A percentile compares a stretch with the other conserved stretches of the same genome.
phyloP scores from a whole-genome alignment of 805 yeast species.

The Vanderwaltozyma polyspora region DNA sequence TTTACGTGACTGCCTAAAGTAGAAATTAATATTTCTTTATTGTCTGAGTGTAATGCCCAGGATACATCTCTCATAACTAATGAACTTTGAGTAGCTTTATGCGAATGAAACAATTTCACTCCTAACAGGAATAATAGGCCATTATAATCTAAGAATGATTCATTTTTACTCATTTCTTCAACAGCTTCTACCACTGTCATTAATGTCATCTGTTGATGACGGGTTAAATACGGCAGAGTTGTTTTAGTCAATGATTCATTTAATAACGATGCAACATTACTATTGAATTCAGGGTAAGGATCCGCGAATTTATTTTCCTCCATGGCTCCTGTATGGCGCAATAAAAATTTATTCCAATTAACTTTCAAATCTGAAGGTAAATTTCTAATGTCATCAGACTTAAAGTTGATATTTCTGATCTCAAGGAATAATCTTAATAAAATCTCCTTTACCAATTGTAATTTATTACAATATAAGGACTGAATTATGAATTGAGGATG shows the following conservation, averaged over 20 bases:
- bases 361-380: constrained; percentile 26
- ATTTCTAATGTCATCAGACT: constrained; percentile 24
- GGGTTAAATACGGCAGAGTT: constrained; percentile 68
- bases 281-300: constrained; percentile 33
- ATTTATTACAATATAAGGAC: constrained; percentile 50
- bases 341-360: constrained; percentile 19
- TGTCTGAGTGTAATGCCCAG: constrained; percentile 81
- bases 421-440: constrained; percentile 41
- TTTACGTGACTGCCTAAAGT: constrained; percentile 31
- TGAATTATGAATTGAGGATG: constrained; percentile 87
- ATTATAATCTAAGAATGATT: constrained; percentile 31
- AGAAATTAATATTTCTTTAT: constrained; percentile 54
- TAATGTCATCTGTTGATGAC: constrained; percentile 85
- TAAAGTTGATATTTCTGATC: constrained; percentile 44
- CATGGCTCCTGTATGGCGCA: constrained; percentile 16
- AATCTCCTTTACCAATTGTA: constrained; percentile 43
- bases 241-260: constrained; percentile 49
- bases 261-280: constrained; percentile 36
- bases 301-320: constrained; percentile 24
- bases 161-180: constrained; percentile 38
- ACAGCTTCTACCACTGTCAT: constrained; percentile 58
- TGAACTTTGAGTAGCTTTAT: constrained; percentile 36
- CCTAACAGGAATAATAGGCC: constrained; percentile 67
- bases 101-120: constrained; percentile 51
- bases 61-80: constrained; percentile 70